Evolutionary conservation across 2,329 filamentous ascomycete species (phyloP), one percentile per base, ranked within the genome.

Genomic region (Fusarium oligoseptatum): DNA sequence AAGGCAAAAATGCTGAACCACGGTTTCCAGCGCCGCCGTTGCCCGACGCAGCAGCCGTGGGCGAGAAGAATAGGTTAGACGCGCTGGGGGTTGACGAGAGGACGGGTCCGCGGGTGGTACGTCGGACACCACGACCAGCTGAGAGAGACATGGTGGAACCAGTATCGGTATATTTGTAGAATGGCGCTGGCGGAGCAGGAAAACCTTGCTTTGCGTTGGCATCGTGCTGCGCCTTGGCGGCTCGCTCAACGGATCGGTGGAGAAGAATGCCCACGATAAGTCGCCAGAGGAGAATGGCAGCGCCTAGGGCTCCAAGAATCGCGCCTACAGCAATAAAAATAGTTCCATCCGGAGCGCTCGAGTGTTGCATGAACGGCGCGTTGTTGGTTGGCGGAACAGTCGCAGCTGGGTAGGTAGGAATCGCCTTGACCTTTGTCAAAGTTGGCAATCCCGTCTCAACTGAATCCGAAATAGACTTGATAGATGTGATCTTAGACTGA

Each of bases 311-410:
- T 17, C 94, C 97, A 8, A 99, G 89, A 32, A 95, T 92, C 29
- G 95, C 93, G 55, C 97, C 97, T 1, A 98, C 97, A 24, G 92
- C 93, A 78, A 99, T 99, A 85, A 99, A 99, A 68, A 99, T 93
- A 5, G 96, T 98, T 64, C 97, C 97, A 79, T 98, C 94, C 3
- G 97, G 97, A 12, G 95, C 87, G 63, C 85, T 92, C 1, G 95
- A 97, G 79, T 92, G 92, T 80, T 95, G 92, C 94, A 98, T 98
- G 81, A 94, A 99, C 17, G 96, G 95, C 6, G 97, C 97, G 79
- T 93, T 90, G 43, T 90, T 88, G 4, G 94, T 98, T 29, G 95
- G 93, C 9, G 97, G 97, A 3, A 98, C 92, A 29, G 91, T 89
- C 5, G 95, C 88, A 2, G 93, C 85, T 6, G 95, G 94, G 74